Evolutionary conservation across 1,284 basidiomycete genomes (phyloP), one percentile per base, ranked within the genome.

Genomic region (Apiotrichum porosum): DNA sequence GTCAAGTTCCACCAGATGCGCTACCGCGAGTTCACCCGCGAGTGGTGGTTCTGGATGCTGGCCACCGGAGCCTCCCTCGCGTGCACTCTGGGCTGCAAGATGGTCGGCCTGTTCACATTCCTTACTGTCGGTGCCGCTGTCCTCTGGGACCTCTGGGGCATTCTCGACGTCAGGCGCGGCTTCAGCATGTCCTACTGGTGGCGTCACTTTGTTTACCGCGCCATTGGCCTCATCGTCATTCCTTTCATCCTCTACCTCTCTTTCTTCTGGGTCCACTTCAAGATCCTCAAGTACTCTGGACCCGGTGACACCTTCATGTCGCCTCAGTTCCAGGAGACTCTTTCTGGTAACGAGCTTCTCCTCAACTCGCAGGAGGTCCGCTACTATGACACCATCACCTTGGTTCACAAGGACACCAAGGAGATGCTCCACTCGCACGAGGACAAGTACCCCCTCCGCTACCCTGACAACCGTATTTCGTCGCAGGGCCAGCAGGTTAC

Each of bases 401-500:
- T 98, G 54, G 83, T 82, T 62, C 94, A 98, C 78, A 91, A 88
- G 71, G 88, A 90, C 53, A 88, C 92, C 24, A 91, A 94, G 62
- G 86, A 86, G 28, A 94, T 83, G 74, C 76, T 99, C 48, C 94
- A 98, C 71, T 97, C 95, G 3, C 94, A 98, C 65, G 71, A 80
- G 1, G 90, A 97, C 35, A 78, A 75, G 19, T 99, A 97, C 69
- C 95, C 95, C 26, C 77, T 97, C 54, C 85, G 86, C 56, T 99
- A 99, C 69, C 89, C 94, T 1, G 95, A 99, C 61, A 92, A 93
- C 3, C 88, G 95, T 51, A 85, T 99, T 69, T 92, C 88, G 62
- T 90, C 86, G 61, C 88, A 95, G 79, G 93, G 90, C 55, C 95
- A 97, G 75, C 95, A 98, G 72, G 95, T 99, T 26, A 98, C 95